Percentiles rank a stretch among this genome's conserved stretches.
phyloP scores from a whole-genome alignment of 805 yeast species.

The Kuraishia hungarica region DNA sequence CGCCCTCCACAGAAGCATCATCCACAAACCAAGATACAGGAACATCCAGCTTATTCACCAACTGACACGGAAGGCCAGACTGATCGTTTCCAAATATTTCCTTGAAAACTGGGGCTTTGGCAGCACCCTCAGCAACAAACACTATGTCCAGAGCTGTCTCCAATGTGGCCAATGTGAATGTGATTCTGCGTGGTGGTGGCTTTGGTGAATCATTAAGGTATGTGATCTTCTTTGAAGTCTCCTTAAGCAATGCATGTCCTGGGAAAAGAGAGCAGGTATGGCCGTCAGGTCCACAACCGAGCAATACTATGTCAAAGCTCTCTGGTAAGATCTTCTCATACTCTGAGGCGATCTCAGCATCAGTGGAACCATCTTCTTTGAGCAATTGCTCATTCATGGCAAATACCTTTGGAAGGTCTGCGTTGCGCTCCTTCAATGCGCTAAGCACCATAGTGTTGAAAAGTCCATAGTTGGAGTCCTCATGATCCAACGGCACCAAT shows the following conservation, averaged over 20 bases:
- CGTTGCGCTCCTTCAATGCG: conserved; percentile 31
- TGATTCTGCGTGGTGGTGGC: conserved; percentile 89
- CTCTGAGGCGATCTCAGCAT: conserved; percentile 49
- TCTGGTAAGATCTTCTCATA: conserved; percentile 54
- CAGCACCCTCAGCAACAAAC: conserved; percentile 86
- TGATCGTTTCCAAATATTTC: conserved; percentile 53
- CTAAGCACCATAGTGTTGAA: conserved; percentile 58
- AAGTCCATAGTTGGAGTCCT: conserved; percentile 80
- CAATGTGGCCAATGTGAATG: conserved; percentile 76
- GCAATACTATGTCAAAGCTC: conserved; percentile 55
- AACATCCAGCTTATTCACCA: conserved; percentile 53
- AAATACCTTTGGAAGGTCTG: conserved; percentile 47
- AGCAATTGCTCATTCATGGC: conserved; percentile 60
- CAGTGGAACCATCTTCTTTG: conserved; percentile 41
- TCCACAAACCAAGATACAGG: conserved; percentile 81
- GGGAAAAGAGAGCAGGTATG: conserved; percentile 94
- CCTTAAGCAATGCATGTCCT: conserved; percentile 60
- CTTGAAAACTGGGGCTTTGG: conserved; percentile 65
- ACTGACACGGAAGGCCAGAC: conserved; percentile 56
- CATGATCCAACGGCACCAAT: conserved; percentile 72
- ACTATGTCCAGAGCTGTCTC: conserved; percentile 46
- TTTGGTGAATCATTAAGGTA: conserved; percentile 79
- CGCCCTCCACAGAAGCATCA: conserved; percentile 65
- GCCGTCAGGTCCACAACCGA: conserved; percentile 96
- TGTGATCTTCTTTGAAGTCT: conserved; percentile 44